Evolutionary conservation across 2,329 filamentous ascomycete species (phyloP).

Genomic region (Hymenoscyphus scutula): DNA sequence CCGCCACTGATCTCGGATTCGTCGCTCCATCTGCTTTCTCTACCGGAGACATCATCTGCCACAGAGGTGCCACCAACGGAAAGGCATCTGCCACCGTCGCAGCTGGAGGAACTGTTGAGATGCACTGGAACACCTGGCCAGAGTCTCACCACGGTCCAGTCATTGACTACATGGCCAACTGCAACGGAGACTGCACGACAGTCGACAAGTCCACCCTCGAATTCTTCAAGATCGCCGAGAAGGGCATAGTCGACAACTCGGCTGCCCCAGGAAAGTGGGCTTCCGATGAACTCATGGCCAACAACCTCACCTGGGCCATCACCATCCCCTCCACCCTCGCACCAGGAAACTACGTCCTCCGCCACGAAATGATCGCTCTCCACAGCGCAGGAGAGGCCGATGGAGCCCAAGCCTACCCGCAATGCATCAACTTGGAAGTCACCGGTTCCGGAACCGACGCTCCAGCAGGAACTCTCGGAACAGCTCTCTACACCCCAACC

Average conservation of each 20-base stretch:
- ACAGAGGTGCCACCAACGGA: conserved; percentile 43
- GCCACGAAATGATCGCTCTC: conserved; percentile 48
- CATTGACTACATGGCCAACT: conserved; percentile 29
- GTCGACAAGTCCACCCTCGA: conserved; percentile 39
- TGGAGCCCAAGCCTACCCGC: conserved; percentile 49
- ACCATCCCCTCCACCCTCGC: conserved; percentile 44
- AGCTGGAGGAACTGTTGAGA: conserved; percentile 46
- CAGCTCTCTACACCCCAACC: conserved; percentile 32
- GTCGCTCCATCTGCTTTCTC: conserved; percentile 46
- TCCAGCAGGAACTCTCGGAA: conserved; percentile 33
- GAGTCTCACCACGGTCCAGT: conserved; percentile 44
- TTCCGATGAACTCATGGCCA: conserved; percentile 47
- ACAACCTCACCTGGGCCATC: conserved; percentile 51
- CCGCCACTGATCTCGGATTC: conserved; percentile 46
- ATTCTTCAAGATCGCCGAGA: conserved; percentile 46
- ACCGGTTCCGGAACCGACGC: conserved; percentile 42
- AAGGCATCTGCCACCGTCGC: conserved; percentile 41
- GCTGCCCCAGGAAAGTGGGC: conserved; percentile 41
- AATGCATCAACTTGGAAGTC: conserved; percentile 50
- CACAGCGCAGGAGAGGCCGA: conserved; percentile 34
- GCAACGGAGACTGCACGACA: conserved; percentile 38
- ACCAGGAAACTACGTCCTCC: conserved; percentile 50
- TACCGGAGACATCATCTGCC: conserved; percentile 48
- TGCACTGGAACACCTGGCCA: conserved; percentile 51
- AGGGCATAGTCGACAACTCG: conserved; percentile 38